phyloP scores from a whole-genome alignment of 2,329 filamentous ascomycete genomes.

The Xylariaceae sp. region DNA sequence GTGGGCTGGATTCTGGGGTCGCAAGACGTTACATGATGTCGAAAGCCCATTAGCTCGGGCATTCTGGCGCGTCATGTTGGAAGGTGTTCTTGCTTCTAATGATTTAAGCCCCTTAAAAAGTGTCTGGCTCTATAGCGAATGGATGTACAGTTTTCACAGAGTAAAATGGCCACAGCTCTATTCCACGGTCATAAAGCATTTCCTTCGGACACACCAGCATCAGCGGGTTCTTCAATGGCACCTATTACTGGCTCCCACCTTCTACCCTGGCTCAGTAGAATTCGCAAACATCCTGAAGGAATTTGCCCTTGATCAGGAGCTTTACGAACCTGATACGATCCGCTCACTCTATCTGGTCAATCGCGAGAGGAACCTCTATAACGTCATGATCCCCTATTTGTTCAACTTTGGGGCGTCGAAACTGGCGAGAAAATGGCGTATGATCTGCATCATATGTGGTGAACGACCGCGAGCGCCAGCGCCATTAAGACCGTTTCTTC shows the following conservation, averaged over 20 bases:
- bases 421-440: conserved; percentile 45
- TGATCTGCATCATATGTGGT: conserved; percentile 34
- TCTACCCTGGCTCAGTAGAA: conserved; percentile 37
- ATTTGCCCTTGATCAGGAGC: conserved; percentile 37
- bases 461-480: conserved; percentile 38
- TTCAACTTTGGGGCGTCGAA: conserved; percentile 42
- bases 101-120: conserved; percentile 32
- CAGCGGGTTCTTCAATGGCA: conserved; percentile 44
- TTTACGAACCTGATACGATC: conserved; percentile 37
- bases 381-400: conserved; percentile 46
- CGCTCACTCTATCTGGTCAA: conserved; percentile 42
- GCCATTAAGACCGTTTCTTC: conserved; percentile 43
- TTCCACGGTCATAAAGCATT: conserved; percentile 39
- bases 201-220: conserved; percentile 37
- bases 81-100: conserved; percentile 29
- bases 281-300: conserved; percentile 39
- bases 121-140: conserved; percentile 38
- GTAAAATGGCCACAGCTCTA: conserved; percentile 48
- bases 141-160: conserved; percentile 36
- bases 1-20: conserved; percentile 32
- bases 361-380: conserved; percentile 42
- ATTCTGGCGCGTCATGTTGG: conserved; percentile 32
- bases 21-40: conserved; percentile 28
- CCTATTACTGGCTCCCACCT: conserved; percentile 38
- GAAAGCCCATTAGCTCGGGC: conserved; percentile 22